Evolutionary conservation across 495 filamentous ascomycete genomes (phyloP), one percentile per base, ranked within the genome.

Genomic region (Beverwykella pulmonaria): DNA sequence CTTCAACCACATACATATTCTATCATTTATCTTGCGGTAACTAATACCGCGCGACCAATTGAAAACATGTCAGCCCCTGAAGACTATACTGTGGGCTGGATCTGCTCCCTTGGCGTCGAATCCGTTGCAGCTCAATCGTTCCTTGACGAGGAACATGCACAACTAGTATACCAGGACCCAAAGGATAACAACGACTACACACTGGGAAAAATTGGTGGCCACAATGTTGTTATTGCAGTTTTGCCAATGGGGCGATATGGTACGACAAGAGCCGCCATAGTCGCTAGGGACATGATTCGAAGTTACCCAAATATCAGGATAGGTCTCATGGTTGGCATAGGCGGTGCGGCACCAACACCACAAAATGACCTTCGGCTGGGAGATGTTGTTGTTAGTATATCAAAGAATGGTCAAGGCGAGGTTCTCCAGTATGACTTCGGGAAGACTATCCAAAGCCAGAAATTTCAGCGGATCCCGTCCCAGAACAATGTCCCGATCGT

Each of bases 301-400:
- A 55, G 23, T 12, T 55, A 30, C 27, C 52, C 23, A 32, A 30
- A 29, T 15, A 29, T 55, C 12, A 26, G 52, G 52, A 30, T 55
- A 15, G 22, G 52, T 30, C 29, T 55, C 12, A 34, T 55, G 29
- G 52, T 55, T 14, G 52, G 52, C 14, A 55, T 55, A 26, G 52
- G 52, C 8, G 52, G 52, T 17, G 52, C 2, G 6, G 26, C 27
- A 10, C 52, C 52, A 29, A 55, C 2, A 8, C 52, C 25, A 17
- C 25, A 17, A n/a, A n/a, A 48, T 48, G 52, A 55, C 27, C 7
- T 55, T 10, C 52, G 52, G 5, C 52, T 55, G 5, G 52, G 52
- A 55, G 52, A 55, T 32, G 29, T 55, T 19, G 52, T 55, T 19
- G 26, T 55, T 5, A 32, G 52, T 17, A 20, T 12, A n/a, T 26